Evolutionary conservation across 2,329 filamentous ascomycete species (phyloP).

Genomic region (Nemania diffusa): DNA sequence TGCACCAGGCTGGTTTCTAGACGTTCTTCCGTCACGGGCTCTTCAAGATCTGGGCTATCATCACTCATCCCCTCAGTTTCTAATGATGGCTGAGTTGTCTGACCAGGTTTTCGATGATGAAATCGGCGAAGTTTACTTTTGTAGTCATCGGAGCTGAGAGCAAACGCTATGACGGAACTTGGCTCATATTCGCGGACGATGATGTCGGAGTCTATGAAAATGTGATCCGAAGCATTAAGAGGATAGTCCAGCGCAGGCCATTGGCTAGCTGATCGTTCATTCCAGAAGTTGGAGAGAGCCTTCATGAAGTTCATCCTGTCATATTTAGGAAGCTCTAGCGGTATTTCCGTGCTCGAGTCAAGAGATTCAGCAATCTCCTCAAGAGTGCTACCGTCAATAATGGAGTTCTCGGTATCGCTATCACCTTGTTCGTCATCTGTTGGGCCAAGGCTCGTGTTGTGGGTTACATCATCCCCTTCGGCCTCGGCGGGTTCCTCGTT

Average conservation of each 20-base stretch:
- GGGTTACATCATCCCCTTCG: constrained; percentile 57
- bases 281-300: constrained; percentile 97
- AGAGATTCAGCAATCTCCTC: constrained; percentile 71
- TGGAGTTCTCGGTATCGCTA: constrained; percentile 78
- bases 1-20: constrained; percentile 88
- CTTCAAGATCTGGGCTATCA: constrained; percentile 44
- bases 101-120: constrained; percentile 41
- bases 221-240: constrained; percentile 86
- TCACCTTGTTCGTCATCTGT: constrained; percentile 74
- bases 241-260: constrained; percentile 96
- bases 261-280: constrained; percentile 93
- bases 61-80: constrained; percentile 49
- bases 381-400: constrained; percentile 74
- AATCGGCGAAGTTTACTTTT: constrained; percentile 74
- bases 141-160: constrained; percentile 89
- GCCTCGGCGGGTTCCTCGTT: constrained; percentile 52
- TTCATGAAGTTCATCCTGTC: constrained; percentile 95
- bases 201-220: constrained; percentile 96
- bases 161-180: constrained; percentile 93
- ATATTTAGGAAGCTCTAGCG: constrained; percentile 85
- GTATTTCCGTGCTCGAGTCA: constrained; percentile 68
- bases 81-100: constrained; percentile 36
- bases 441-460: constrained; percentile 67
- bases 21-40: constrained; percentile 66
- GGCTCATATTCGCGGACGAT: constrained; percentile 98